Evolutionary conservation across 805 yeast genomes (phyloP), one percentile per base, ranked within the genome.

Genomic region (Blastobotrys terrestris): DNA sequence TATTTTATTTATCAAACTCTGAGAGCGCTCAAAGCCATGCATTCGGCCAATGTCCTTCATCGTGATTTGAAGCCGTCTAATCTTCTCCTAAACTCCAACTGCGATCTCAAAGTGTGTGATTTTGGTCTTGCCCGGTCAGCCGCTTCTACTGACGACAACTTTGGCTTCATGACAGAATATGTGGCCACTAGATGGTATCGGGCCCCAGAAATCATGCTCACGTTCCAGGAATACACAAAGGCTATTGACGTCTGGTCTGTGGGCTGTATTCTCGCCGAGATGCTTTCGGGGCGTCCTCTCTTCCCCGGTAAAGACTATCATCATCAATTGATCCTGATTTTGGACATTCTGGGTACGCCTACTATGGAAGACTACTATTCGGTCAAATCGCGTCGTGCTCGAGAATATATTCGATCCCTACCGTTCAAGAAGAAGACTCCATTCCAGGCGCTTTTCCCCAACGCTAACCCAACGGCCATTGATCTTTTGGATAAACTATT

Each of bases 241-340:
- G 97, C 91, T 71, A 98, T 92, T 40, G 99, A 92, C 70, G 87
- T 92, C 62, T 92, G 99, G 99, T 85, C 95, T 19, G 96, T 95
- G 8, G 99, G 97, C 19, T 92, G 99, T 72, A 91, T 92, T 53
- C 87, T 92, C 64, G 94, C 97, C 6, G 99, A 92, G 68, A 92
- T 92, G 96, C 86, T 92, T 60, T 96, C 91, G 68, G 97, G 97
- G 7, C 89, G 88, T 69, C 98, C 99, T 1, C 76, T 92, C 45
- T 92, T 92, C 77, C 99, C 99, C 0, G 99, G 99, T 48, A 89
- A 88, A 67, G 99, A 95, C 68, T 99, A 94, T 67, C 97, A 94
- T 52, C 97, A 94, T 70, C 99, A 94, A 75, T 94, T 94, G 67
- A 85, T 95, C 40, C 94, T 94, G 65, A 94, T 94, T 61, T 94